Base-by-base conservation (phyloP, 495 filamentous ascomycete species). In the Glutinoglossum americanum region DNA sequence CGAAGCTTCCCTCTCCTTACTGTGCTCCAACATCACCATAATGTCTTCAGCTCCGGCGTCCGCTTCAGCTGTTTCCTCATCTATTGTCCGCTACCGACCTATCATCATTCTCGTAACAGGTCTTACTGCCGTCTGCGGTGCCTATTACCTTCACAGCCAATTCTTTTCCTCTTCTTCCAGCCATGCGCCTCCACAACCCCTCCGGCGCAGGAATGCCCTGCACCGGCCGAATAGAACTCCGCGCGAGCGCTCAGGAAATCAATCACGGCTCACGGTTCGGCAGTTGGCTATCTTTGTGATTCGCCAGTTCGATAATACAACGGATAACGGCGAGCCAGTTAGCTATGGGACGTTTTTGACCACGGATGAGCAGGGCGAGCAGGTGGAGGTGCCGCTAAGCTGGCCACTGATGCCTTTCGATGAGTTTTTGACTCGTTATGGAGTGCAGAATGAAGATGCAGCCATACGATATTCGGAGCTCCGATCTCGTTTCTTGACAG, bases 81-180 rank as follows among this genome's bases (percentile, higher is more conserved):
- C 70, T 54, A 62, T 76, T 35, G 54, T 71, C 54, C 71, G 73
- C 59, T 75, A 78, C 60, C 71, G 73, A 47, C 73, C 75, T 23
- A 64, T 72, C 54, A 64, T 77, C 25, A 72, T 76, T 64, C 67
- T 76, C 30, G 65, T 75, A 33, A 71, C 74, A 35, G 73, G 73
- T 39, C 67, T 76, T 47, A 72, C 71, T 58, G 72, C 73, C 41
- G 69, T 73, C 19, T 75, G 70, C 62, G 73, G 72, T 13, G 62
- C 76, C 23, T 67, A 76, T 8, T 74, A 73, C 57, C 68, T 76
- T 19, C 71, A 68, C 47, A 72, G 69, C 47, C 66, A 70, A 33
- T 28, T 75, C 49, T 51, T 65, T n/a, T n/a, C n/a, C 26, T 32
- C 61, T n/a, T 65, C 65, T 54, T 4, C 13, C 56, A 58, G 9